Percentiles rank a stretch among this genome's conserved stretches.
Conservation (phyloP, 306 rosid genomes). For the Lathyrus aphaca region DNA sequence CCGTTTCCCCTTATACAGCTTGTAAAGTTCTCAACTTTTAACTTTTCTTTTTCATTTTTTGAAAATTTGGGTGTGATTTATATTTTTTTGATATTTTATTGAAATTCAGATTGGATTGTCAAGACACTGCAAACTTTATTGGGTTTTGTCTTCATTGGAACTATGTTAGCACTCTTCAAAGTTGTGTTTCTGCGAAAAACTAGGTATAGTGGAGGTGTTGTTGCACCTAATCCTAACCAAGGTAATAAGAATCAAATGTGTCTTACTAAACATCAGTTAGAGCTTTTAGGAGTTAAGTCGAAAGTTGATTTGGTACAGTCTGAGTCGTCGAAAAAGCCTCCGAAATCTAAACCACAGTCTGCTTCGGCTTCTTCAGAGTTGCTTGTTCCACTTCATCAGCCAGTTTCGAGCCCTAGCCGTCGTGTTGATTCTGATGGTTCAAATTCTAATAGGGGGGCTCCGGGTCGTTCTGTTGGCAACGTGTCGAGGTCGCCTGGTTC, state of each 20-base stretch:
- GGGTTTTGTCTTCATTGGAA: slow-evolving; percentile 64
- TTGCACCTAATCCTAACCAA: slow-evolving; percentile 45
- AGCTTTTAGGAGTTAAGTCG: slow-evolving; percentile 75
- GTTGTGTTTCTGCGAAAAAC: slow-evolving; percentile 54
- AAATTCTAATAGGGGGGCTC: slow-evolving; percentile 58
- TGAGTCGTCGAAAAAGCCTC: slow-evolving; percentile 71
- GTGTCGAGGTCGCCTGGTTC: slow-evolving; percentile 68
- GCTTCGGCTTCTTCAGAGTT: slow-evolving; percentile 61
- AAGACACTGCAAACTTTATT: slow-evolving; percentile 59
- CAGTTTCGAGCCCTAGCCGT: slow-evolving; percentile 55
- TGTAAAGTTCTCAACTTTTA: slow-evolving; percentile 59
- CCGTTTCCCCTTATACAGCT: slow-evolving; percentile 55
- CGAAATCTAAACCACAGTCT: slow-evolving; percentile 59
- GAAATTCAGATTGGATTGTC: slow-evolving; percentile 64
- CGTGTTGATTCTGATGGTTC: slow-evolving; percentile 52
- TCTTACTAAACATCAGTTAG: slow-evolving; percentile 75
- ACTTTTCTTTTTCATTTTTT: not conserved
- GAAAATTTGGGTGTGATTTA: not conserved
- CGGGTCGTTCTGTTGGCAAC: slow-evolving; percentile 49
- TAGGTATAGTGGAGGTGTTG: slow-evolving; percentile 46
- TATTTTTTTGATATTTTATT: slow-evolving; percentile 1
- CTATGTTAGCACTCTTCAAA: slow-evolving; percentile 71
- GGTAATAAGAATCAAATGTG: slow-evolving; percentile 50
- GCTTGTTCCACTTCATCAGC: slow-evolving; percentile 93
- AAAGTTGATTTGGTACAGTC: slow-evolving; percentile 55